These are phyloP conservation scores for Neostapfia colusana DNA, from an alignment of 176 grass and related monocot genomes.

Conservation along the genomic window DNA sequence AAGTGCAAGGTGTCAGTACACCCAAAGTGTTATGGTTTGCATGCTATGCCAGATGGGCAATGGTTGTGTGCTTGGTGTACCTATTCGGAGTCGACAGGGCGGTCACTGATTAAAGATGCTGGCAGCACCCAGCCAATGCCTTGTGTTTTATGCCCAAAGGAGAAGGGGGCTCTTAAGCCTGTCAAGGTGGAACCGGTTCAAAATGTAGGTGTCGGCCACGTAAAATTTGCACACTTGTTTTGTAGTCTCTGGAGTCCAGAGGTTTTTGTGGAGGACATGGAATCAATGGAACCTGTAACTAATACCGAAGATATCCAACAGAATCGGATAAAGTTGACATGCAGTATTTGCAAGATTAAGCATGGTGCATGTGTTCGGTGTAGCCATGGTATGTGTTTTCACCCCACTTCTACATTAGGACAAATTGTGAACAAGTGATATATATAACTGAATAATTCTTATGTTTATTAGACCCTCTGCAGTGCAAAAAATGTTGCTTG, in stretches of 20 bases:
- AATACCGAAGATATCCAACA: slow-evolving; percentile 55
- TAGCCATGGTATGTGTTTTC: slow-evolving; percentile 84
- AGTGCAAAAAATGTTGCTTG: slow-evolving; percentile 24
- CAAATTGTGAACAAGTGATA: slow-evolving; percentile 16
- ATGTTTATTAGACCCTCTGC: background rate
- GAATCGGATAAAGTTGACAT: slow-evolving; percentile 67
- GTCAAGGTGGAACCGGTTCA: slow-evolving; percentile 32
- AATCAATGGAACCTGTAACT: slow-evolving; percentile 75
- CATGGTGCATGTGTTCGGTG: slow-evolving; percentile 90
- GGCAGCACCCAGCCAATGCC: slow-evolving; percentile 23
- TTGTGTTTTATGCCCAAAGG: slow-evolving; percentile 84
- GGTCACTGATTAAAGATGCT: slow-evolving; percentile 24
- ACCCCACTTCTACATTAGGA: slow-evolving; percentile 16
- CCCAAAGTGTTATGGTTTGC: slow-evolving; percentile 95
- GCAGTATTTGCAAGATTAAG: slow-evolving; percentile 94
- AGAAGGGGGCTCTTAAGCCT: slow-evolving; percentile 74
- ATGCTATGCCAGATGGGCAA: slow-evolving; percentile 44
- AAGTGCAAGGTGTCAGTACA: slow-evolving; percentile 74
- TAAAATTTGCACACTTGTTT: slow-evolving; percentile 75
- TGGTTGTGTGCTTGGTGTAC: slow-evolving; percentile 85
- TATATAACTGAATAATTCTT: slow-evolving; percentile 14
- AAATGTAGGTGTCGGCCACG: slow-evolving; percentile 17
- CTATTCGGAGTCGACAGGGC: slow-evolving; percentile 45
- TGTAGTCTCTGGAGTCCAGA: slow-evolving; percentile 91
- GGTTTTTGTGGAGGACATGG: slow-evolving; percentile 64